Evolutionary conservation across 2,329 filamentous ascomycete genomes (phyloP).

Genomic region (Penicillium polonicum): DNA sequence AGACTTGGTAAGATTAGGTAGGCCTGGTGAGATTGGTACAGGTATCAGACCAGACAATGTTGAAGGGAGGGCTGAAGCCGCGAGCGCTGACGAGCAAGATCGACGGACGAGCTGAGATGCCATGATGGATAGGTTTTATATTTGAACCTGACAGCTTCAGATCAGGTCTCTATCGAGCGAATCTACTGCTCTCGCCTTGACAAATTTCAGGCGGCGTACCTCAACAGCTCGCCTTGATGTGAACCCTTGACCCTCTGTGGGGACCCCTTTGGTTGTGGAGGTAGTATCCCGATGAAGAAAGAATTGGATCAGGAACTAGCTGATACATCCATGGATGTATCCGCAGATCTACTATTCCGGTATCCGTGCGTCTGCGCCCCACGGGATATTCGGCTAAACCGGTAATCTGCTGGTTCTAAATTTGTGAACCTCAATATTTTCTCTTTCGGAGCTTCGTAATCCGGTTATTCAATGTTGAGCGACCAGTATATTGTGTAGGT

Average conservation of each 20-base stretch:
- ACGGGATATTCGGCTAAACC: background rate
- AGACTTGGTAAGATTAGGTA: background rate
- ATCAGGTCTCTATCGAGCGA: background rate
- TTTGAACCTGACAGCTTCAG: background rate
- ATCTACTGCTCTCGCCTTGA: background rate
- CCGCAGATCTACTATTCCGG: background rate
- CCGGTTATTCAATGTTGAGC: background rate
- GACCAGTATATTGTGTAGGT: background rate
- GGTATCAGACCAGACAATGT: background rate
- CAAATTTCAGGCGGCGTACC: too few species aligned
- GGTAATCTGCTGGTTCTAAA: background rate
- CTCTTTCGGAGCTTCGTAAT: background rate
- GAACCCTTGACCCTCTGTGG: background rate
- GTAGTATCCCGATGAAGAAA: background rate
- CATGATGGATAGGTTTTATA: background rate
- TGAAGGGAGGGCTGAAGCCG: background rate
- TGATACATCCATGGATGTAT: background rate
- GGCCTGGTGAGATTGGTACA: background rate
- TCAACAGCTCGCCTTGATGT: background rate
- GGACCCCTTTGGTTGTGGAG: background rate
- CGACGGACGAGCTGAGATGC: background rate
- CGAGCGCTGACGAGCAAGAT: background rate
- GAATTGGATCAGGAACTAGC: background rate
- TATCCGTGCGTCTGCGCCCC: background rate
- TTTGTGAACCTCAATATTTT: background rate